phyloP scores from a whole-genome alignment of 768 basidiomycete species.

The Lentinula sp. region DNA sequence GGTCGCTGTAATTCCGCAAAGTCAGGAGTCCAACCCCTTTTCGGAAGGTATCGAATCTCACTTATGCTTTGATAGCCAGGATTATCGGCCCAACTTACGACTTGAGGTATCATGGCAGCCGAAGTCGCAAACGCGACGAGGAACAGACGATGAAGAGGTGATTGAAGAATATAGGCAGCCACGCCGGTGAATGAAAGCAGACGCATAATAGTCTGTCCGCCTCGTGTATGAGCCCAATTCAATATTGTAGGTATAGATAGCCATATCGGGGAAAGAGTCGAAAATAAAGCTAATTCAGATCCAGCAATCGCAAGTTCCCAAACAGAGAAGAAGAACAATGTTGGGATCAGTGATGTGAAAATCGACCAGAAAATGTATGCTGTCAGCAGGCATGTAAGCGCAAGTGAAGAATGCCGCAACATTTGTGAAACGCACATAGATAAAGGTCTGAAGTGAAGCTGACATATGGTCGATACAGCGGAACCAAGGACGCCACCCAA shows the following conservation, averaged over 20 bases:
- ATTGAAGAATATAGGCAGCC: conserved; percentile 44
- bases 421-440: conserved; percentile 42
- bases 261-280: conserved; percentile 63
- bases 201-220: conserved; percentile 45
- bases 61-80: conserved; percentile 43
- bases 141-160: conserved; percentile 48
- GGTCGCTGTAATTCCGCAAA: conserved; percentile 37
- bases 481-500: not conserved
- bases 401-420: not conserved
- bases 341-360: conserved; percentile 71
- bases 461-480: conserved; percentile 5
- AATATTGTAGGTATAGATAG: conserved; percentile 42
- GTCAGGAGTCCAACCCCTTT: not conserved
- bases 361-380: conserved; percentile 82
- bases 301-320: conserved; percentile 87
- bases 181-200: conserved; percentile 45
- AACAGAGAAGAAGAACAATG: conserved; percentile 88
- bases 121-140: conserved; percentile 52
- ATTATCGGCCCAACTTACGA: conserved; percentile 45
- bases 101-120: conserved; percentile 41
- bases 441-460: conserved; percentile 44
- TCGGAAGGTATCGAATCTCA: conserved; percentile 22
- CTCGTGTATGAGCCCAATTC: conserved; percentile 37
- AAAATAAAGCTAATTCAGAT: conserved; percentile 69
- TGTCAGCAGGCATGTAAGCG: conserved; percentile 21